Evolutionary conservation across 2,329 filamentous ascomycete species (phyloP).

Genomic region (Colletotrichum gigasporum): DNA sequence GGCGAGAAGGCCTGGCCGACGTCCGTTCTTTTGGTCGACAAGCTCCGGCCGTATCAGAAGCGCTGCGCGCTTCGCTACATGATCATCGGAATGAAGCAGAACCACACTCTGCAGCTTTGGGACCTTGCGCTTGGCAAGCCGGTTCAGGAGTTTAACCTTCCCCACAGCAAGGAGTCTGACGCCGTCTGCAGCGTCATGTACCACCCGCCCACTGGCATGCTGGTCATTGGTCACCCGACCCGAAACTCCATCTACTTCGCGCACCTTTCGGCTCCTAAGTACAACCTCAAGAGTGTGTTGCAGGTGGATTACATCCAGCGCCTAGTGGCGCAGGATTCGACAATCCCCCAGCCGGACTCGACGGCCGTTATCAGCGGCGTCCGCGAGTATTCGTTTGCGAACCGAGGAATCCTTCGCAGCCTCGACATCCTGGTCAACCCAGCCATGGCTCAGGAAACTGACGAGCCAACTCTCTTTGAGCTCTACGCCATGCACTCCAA

Average conservation of each 20-base stretch:
- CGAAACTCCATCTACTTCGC: slow-evolving; percentile 98
- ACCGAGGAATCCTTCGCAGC: slow-evolving; percentile 87
- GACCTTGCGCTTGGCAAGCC: slow-evolving; percentile 94
- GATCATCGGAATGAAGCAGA: slow-evolving; percentile 98
- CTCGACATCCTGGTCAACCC: slow-evolving; percentile 85
- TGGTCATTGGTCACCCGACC: slow-evolving; percentile 94
- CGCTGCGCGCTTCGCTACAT: slow-evolving; percentile 92
- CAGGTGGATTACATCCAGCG: slow-evolving; percentile 90
- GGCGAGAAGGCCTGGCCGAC: slow-evolving; percentile 97
- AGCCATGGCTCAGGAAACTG: slow-evolving; percentile 68
- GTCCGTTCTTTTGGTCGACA: slow-evolving; percentile 95
- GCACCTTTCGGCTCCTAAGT: slow-evolving; percentile 92
- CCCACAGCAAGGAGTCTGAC: slow-evolving; percentile 94
- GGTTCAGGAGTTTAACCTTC: slow-evolving; percentile 96
- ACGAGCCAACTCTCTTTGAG: slow-evolving; percentile 86
- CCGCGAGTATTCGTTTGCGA: slow-evolving; percentile 90
- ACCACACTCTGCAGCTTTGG: slow-evolving; percentile 98
- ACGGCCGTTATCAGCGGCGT: slow-evolving; percentile 98
- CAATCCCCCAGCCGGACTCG: slow-evolving; percentile 85
- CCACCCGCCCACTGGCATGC: slow-evolving; percentile 90
- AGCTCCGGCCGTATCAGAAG: slow-evolving; percentile 91
- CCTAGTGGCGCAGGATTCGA: slow-evolving; percentile 75
- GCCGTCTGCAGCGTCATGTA: slow-evolving; percentile 98
- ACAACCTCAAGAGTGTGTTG: slow-evolving; percentile 82
- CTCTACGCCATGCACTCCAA: slow-evolving; percentile 98